phyloP scores from a whole-genome alignment of 2,329 filamentous ascomycete genomes.

The Nothopassalora personata region DNA sequence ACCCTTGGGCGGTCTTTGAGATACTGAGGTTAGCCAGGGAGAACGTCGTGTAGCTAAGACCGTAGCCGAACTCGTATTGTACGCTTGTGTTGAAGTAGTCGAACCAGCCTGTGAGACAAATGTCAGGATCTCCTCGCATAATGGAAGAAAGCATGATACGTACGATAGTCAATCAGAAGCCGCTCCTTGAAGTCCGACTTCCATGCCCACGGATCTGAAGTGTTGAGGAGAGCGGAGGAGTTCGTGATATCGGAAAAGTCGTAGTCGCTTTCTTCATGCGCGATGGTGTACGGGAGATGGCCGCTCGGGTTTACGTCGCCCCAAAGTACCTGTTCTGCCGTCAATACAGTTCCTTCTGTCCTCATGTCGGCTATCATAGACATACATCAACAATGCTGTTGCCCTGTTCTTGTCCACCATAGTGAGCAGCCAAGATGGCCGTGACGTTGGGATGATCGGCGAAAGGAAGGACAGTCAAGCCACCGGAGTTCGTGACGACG shows the following conservation, averaged over 20 bases:
- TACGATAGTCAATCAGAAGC: constrained; percentile 50
- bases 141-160: not conserved
- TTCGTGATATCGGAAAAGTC: constrained; percentile 34
- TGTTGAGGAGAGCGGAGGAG: constrained; percentile 30
- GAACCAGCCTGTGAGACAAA: constrained; percentile 34
- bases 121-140: not conserved
- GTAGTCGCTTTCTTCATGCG: constrained; percentile 51
- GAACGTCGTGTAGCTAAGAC: constrained; percentile 26
- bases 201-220: constrained; percentile 38
- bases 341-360: constrained; percentile 5
- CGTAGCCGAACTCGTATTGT: constrained; percentile 28
- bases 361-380: not conserved
- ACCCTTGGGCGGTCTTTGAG: constrained; percentile 1
- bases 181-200: constrained; percentile 50
- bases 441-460: constrained; percentile 54
- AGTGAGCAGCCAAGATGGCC: constrained; percentile 71
- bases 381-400: constrained; percentile 63
- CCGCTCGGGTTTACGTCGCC: constrained; percentile 72
- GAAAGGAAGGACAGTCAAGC: constrained; percentile 39
- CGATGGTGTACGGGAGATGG: constrained; percentile 80
- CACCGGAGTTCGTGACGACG: constrained; percentile 60
- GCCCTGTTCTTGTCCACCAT: constrained; percentile 82
- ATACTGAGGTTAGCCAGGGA: constrained; percentile 14
- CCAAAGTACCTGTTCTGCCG: constrained; percentile 24
- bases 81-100: constrained; percentile 35